Evolutionary conservation across 306 rosid genomes (phyloP).

Genomic region (Mimosa pudica): DNA sequence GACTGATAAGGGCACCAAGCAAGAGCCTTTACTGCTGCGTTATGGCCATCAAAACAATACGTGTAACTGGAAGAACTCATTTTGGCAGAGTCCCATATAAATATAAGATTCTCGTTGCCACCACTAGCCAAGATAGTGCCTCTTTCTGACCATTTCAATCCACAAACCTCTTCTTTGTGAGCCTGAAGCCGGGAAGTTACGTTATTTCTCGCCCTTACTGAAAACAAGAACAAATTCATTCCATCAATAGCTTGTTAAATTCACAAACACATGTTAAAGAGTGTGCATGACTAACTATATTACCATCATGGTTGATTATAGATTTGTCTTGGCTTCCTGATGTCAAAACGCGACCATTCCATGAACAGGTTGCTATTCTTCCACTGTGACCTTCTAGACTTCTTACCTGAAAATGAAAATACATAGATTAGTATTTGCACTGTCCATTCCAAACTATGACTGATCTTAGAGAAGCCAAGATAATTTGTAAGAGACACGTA

Average conservation of each 20-base stretch:
- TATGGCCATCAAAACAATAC: constrained; percentile 61
- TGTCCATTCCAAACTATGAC: background rate
- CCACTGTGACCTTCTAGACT: constrained; percentile 51
- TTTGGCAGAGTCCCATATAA: constrained; percentile 71
- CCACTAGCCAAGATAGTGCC: constrained; percentile 81
- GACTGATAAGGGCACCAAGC: constrained; percentile 85
- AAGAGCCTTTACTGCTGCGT: constrained; percentile 79
- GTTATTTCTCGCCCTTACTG: constrained; percentile 61
- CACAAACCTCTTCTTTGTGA: constrained; percentile 67
- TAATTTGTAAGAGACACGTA: constrained; percentile 26
- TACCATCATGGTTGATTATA: constrained; percentile 77
- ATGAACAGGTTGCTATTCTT: constrained; percentile 58
- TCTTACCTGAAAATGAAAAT: constrained; percentile 51
- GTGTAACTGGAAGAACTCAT: constrained; percentile 67
- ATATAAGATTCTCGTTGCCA: constrained; percentile 72
- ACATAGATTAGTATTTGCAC: constrained; percentile 15
- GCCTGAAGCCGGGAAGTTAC: constrained; percentile 43
- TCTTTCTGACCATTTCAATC: constrained; percentile 76
- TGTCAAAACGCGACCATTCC: constrained; percentile 70
- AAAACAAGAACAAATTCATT: constrained; percentile 25
- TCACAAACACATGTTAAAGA: background rate
- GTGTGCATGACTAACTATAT: background rate
- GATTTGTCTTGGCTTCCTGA: constrained; percentile 78
- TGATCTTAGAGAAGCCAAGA: constrained; percentile 8
- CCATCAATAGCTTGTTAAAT: constrained; percentile 3